These are phyloP conservation scores for Symbiotaphrina buchneri DNA, from an alignment of 495 filamentous ascomycete species.

Conservation along the genomic window DNA sequence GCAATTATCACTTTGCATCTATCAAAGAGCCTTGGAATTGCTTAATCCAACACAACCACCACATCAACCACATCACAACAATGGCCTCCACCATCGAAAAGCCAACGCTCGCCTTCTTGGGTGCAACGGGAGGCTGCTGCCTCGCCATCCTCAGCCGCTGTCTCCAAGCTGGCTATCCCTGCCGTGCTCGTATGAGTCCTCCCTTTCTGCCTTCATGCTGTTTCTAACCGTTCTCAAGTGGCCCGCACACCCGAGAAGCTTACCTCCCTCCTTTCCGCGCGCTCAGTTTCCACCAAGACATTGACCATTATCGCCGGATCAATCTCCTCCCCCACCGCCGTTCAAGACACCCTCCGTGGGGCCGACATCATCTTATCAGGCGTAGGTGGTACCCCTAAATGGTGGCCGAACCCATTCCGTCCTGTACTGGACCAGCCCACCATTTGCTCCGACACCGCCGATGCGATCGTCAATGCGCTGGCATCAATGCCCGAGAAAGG, in stretches of 20 bases:
- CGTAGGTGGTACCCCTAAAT: constrained; percentile 10
- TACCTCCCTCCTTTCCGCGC: constrained; percentile 16
- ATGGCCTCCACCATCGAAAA: no score
- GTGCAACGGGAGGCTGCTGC: constrained; percentile 28
- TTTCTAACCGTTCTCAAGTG: constrained; percentile 4
- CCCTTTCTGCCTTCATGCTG: background rate
- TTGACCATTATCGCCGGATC: constrained; percentile 14
- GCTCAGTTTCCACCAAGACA: constrained; percentile 6
- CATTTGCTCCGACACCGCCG: constrained; percentile 29
- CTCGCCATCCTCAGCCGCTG: constrained; percentile 22
- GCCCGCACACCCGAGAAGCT: constrained; percentile 43
- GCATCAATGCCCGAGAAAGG: background rate
- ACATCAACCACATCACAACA: no score
- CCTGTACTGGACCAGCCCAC: constrained; percentile 26
- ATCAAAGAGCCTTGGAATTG: no score
- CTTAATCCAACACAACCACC: no score
- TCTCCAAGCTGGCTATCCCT: constrained; percentile 25
- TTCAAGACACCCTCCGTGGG: constrained; percentile 9
- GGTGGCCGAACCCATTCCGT: constrained; percentile 9
- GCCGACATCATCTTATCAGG: constrained; percentile 14
- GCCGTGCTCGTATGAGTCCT: constrained; percentile 12
- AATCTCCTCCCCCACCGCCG: constrained; percentile 9
- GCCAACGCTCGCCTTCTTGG: no score
- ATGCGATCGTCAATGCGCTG: constrained; percentile 21
- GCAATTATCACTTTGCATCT: no score